Base-by-base conservation (phyloP, 1,284 basidiomycete genomes). In the Puccinia novopanici region DNA sequence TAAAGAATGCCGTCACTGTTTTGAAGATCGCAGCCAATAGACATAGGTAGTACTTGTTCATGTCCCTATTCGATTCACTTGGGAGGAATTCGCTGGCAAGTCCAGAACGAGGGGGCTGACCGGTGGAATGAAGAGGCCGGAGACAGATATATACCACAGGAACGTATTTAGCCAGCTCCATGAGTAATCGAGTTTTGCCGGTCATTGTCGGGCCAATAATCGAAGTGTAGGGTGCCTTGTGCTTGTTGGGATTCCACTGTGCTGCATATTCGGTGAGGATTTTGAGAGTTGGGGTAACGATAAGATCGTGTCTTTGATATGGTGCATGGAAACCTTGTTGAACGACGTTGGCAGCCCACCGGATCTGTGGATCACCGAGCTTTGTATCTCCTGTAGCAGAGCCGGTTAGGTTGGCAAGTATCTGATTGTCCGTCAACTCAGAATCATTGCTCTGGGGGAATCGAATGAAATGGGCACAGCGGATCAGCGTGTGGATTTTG, bases 131-230 rank as follows among this genome's bases (percentile, higher is more conserved):
- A 2, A 0, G 1, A 22, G 48, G n/a, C 1, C 68, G 48, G 50
- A 71, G 68, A n/a, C 68, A 71, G n/a, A 71, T 54, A 22, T 71
- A 71, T 1, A 54, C 34, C 15, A 71, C 68, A 22, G 48, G 54
- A 1, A 71, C 50, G 13, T 71, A 48, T 6, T 52, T 30, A 8
- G 68, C 37, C 0, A 71, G 45, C 48, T 71, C 48, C 45, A 24
- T 71, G 42, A 71, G 48, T 27, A 54, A 22, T 50, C 48, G 68
- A n/a, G 48, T 71, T 71, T 71, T 71, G 2, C 68, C 48, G 34
- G 27, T 22, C 68, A 71, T 71, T 22, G 68, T 52, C 27, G 68
- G 68, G 27, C 68, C 68, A 8, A 71, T 54, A 8, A 71, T 50
- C 12, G 68, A 50, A 34, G 68, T 54, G 30, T 71, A 71, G 4